These are phyloP conservation scores for Trichoderma koningii DNA, from an alignment of 2,329 filamentous ascomycete species.

Conservation along the genomic window DNA sequence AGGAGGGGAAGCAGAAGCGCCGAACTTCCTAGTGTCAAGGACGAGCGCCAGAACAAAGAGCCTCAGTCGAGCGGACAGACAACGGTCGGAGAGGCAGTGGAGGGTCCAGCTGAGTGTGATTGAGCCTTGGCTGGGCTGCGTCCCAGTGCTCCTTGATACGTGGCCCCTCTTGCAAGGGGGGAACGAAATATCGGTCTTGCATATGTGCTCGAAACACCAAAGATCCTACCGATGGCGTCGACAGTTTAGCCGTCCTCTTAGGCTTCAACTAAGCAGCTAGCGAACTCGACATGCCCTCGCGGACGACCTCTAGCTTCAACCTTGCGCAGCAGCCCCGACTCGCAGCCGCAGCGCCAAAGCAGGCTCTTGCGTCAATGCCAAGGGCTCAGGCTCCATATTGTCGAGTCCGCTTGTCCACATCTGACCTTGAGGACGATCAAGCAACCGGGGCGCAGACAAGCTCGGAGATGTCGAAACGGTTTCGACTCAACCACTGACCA, in stretches of 20 bases:
- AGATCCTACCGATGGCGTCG: conserved; percentile 23
- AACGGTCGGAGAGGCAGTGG: background rate
- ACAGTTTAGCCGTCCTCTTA: conserved; percentile 4
- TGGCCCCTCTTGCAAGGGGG: conserved; percentile 24
- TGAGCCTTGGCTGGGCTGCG: conserved; percentile 17
- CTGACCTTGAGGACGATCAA: background rate
- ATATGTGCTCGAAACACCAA: conserved; percentile 20
- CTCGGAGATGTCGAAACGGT: background rate
- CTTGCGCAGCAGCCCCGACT: conserved; percentile 20
- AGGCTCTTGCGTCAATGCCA: conserved; percentile 23
- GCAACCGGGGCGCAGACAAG: background rate
- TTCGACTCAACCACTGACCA: background rate
- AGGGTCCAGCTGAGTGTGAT: conserved; percentile 11
- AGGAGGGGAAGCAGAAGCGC: conserved; percentile 18
- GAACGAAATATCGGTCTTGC: conserved; percentile 23
- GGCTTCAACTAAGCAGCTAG: conserved; percentile 12
- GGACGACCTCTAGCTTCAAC: conserved; percentile 13
- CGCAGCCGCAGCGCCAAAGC: conserved; percentile 19
- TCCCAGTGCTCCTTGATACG: conserved; percentile 6
- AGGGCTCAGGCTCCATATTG: conserved; percentile 12
- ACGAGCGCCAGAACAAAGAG: background rate
- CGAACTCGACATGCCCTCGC: background rate
- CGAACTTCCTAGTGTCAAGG: background rate
- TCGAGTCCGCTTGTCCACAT: conserved; percentile 17
- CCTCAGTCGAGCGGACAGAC: background rate